These are phyloP conservation scores for Tricholoma bakamatsutake DNA, from an alignment of 768 basidiomycete genomes.

Conservation along the genomic window DNA sequence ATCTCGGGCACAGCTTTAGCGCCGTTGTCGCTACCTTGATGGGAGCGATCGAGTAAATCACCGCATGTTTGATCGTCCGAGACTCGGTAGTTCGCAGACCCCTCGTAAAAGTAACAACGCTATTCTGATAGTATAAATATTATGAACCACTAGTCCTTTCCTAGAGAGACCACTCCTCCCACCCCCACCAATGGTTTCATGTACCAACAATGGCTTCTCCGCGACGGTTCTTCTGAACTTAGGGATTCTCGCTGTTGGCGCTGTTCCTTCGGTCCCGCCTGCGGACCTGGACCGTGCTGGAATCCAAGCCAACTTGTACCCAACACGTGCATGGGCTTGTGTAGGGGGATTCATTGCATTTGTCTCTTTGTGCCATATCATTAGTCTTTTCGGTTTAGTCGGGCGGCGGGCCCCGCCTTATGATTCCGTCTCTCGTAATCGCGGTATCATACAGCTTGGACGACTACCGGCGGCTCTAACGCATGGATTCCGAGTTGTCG, in stretches of 20 bases:
- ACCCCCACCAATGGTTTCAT: neutral
- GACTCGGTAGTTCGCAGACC: neutral
- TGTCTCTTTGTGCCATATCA: neutral
- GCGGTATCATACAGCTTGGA: neutral
- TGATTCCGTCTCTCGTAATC: neutral
- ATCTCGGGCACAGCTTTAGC: neutral
- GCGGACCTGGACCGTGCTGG: neutral
- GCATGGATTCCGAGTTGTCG: conserved; percentile 6
- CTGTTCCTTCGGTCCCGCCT: neutral
- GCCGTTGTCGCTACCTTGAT: neutral
- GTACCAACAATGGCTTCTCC: neutral
- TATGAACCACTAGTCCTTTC: neutral
- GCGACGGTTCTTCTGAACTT: neutral
- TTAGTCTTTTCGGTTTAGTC: neutral
- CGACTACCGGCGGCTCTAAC: conserved; percentile 2
- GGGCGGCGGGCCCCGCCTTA: neutral
- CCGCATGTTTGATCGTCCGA: neutral
- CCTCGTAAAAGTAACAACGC: neutral
- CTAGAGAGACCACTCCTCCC: neutral
- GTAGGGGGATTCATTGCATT: neutral
- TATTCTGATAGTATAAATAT: neutral
- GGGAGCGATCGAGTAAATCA: neutral
- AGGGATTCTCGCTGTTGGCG: neutral
- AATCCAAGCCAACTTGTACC: neutral
- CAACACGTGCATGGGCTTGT: neutral